These are phyloP conservation scores for Malus sieversii DNA, from an alignment of 306 rosid species.

Conservation along the genomic window DNA sequence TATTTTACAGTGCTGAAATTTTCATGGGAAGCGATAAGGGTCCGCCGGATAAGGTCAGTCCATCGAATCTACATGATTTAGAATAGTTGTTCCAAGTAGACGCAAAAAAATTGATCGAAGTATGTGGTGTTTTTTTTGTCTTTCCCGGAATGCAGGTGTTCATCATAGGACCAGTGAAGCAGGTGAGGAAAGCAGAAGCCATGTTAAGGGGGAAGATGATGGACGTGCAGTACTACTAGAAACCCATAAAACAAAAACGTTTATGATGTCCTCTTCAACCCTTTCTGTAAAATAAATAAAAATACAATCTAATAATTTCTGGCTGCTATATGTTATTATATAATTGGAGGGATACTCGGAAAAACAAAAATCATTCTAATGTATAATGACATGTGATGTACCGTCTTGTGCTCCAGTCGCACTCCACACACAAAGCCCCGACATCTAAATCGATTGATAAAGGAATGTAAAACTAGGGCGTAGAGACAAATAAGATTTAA, in stretches of 20 bases:
- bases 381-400: too few relatives aligned
- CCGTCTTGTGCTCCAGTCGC: too few relatives aligned
- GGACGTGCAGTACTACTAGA: conserved; percentile 35
- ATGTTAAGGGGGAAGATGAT: conserved; percentile 82
- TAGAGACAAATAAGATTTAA: too few relatives aligned
- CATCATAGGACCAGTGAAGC: conserved; percentile 72
- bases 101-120: background rate
- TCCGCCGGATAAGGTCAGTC: conserved; percentile 87
- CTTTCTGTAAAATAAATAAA: conserved; percentile 13
- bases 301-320: conserved; percentile 17
- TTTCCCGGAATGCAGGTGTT: conserved; percentile 42
- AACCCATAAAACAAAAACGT: background rate
- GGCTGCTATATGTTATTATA: background rate
- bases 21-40: conserved; percentile 77
- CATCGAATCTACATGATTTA: background rate
- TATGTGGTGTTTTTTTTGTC: conserved; percentile 3
- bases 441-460: too few relatives aligned
- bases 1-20: conserved; percentile 75
- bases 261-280: background rate
- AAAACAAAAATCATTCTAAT: too few relatives aligned
- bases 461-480: too few relatives aligned
- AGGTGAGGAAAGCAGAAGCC: conserved; percentile 97
- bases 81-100: background rate
- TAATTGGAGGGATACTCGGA: too few relatives aligned
- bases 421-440: too few relatives aligned